Evolutionary conservation across 2,329 filamentous ascomycete genomes (phyloP).

Genomic region (Diaporthe velutina): DNA sequence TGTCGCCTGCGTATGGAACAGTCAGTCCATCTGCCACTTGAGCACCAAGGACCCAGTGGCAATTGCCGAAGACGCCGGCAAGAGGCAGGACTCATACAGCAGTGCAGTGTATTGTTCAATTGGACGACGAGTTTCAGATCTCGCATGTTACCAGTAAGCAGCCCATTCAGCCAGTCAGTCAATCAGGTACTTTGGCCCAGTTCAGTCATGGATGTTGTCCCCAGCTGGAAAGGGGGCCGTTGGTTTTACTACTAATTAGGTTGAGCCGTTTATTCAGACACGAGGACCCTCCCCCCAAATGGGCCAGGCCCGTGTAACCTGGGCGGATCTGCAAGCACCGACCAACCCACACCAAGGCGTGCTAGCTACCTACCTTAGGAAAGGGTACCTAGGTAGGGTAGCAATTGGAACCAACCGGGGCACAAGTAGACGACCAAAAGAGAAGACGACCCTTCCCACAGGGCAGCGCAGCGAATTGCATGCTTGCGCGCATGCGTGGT

Average conservation of each 20-base stretch:
- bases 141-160: not conserved
- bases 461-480: not conserved
- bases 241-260: constrained; percentile 32
- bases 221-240: constrained; percentile 30
- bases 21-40: not conserved
- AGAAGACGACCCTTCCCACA: not conserved
- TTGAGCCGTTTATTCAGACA: constrained; percentile 26
- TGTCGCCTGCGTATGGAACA: not conserved
- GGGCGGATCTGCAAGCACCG: constrained; percentile 30
- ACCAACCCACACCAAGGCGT: constrained; percentile 11
- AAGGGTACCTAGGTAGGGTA: constrained; percentile 8
- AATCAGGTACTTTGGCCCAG: not conserved
- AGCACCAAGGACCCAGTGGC: constrained; percentile 2
- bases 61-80: constrained; percentile 14
- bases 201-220: not conserved
- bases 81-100: not conserved
- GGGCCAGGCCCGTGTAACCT: constrained; percentile 22
- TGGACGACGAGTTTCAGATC: not conserved
- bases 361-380: not conserved
- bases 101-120: not conserved
- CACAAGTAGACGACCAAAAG: not conserved
- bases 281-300: constrained; percentile 7
- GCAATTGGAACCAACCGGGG: constrained; percentile 10
- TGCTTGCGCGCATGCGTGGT: not conserved
- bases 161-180: not conserved